A percentile compares a stretch with the other conserved stretches of the same genome.
phyloP scores from a whole-genome alignment of 2,329 filamentous ascomycete species.

The Aspergillus hortae region DNA sequence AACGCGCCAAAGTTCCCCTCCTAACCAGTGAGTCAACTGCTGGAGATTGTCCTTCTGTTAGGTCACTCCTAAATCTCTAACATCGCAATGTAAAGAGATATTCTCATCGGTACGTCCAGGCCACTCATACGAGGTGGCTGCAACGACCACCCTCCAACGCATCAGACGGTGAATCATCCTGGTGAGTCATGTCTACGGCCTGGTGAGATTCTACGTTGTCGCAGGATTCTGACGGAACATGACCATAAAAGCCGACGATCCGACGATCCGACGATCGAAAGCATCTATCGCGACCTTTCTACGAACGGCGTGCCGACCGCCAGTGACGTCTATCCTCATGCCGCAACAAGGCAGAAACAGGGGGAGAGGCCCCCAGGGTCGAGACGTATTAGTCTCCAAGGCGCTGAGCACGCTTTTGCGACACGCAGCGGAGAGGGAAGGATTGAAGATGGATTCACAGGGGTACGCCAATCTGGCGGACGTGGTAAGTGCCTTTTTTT shows the following conservation, averaged over 20 bases:
- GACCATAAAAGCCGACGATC: no score
- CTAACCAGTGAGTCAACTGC: no score
- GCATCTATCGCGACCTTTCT: background rate
- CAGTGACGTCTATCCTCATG: conserved; percentile 1
- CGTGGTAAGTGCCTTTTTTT: conserved; percentile 43
- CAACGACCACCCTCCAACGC: background rate
- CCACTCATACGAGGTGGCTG: no score
- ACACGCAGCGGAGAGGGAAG: conserved; percentile 60
- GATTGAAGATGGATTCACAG: conserved; percentile 54
- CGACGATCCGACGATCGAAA: background rate
- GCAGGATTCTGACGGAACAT: no score
- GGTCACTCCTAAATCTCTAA: no score
- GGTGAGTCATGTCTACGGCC: background rate
- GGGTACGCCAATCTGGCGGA: conserved; percentile 61
- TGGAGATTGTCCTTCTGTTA: no score
- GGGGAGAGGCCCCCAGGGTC: conserved; percentile 16
- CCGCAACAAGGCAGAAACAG: conserved; percentile 4
- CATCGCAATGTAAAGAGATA: no score
- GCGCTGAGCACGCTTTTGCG: conserved; percentile 50
- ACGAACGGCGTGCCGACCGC: background rate
- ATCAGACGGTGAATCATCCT: background rate
- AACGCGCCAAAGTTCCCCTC: no score
- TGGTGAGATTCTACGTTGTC: no score
- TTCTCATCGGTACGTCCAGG: no score
- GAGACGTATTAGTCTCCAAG: conserved; percentile 40